These are phyloP conservation scores for Phaeophleospora eucalypticola DNA, from an alignment of 2,329 filamentous ascomycete species.

Conservation along the genomic window DNA sequence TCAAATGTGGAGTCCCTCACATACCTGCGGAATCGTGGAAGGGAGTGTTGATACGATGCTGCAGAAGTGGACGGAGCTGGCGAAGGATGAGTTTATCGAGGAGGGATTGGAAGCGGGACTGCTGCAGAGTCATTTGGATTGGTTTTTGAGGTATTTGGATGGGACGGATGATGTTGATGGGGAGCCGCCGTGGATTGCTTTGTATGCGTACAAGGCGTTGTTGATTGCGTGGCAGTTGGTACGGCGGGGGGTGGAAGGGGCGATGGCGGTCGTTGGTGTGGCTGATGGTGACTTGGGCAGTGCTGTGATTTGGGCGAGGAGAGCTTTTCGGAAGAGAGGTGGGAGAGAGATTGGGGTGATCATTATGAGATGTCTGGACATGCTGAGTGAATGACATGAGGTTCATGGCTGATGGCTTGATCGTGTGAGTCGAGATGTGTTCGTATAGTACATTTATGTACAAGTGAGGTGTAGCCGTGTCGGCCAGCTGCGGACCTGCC, in stretches of 20 bases:
- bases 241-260: background rate
- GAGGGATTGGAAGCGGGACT: background rate
- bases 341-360: too few species aligned
- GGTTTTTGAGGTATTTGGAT: constrained; percentile 1
- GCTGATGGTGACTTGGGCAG: background rate
- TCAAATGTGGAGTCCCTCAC: constrained; percentile 2
- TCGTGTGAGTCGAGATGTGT: too few species aligned
- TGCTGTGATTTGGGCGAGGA: background rate
- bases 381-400: too few species aligned
- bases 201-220: constrained; percentile 5
- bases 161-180: background rate
- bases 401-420: too few species aligned
- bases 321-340: too few species aligned
- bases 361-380: too few species aligned
- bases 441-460: too few species aligned
- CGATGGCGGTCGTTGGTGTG: background rate
- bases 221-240: constrained; percentile 5
- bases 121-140: constrained; percentile 3
- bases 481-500: too few species aligned
- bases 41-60: constrained; percentile 2
- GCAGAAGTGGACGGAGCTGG: background rate
- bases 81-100: background rate
- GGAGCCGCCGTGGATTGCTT: constrained; percentile 1
- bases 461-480: too few species aligned
- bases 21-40: constrained; percentile 1